phyloP scores from a whole-genome alignment of 176 grass and related monocot genomes.

The Oryza coarctata region DNA sequence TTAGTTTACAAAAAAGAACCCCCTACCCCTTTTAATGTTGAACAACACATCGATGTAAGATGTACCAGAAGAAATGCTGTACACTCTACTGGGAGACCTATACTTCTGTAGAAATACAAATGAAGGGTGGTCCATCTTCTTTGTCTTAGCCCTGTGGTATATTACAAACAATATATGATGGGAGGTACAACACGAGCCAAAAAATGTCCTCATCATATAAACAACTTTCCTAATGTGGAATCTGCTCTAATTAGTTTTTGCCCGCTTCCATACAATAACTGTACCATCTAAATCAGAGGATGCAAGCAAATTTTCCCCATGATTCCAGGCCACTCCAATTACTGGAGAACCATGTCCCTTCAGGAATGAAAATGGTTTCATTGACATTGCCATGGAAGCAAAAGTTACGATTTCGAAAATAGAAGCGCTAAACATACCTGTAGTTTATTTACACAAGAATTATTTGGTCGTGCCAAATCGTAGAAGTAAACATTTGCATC shows the following conservation, averaged over 20 bases:
- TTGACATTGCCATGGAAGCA: background rate
- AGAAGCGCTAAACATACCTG: conserved; percentile 52
- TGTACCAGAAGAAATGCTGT: conserved; percentile 15
- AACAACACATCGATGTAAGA: background rate
- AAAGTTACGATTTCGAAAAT: background rate
- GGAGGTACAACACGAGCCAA: conserved; percentile 16
- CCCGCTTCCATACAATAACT: conserved; percentile 96
- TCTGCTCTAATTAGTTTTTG: conserved; percentile 45
- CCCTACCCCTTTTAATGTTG: background rate
- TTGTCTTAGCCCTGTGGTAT: conserved; percentile 25
- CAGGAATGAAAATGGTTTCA: conserved; percentile 3
- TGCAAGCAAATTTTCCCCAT: conserved; percentile 91
- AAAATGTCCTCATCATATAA: conserved; percentile 12
- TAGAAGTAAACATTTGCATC: conserved; percentile 99
- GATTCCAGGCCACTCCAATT: conserved; percentile 92
- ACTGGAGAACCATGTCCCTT: conserved; percentile 87
- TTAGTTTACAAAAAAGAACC: background rate
- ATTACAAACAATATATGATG: conserved; percentile 44
- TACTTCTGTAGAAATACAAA: conserved; percentile 33
- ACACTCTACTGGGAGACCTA: conserved; percentile 29
- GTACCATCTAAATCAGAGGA: conserved; percentile 93
- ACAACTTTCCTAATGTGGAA: background rate
- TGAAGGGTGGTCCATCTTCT: conserved; percentile 3
- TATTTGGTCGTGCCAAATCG: conserved; percentile 91
- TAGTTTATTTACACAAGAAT: conserved; percentile 85